Base-by-base conservation (phyloP, 192 early-diverging fungal genomes). In the Dimargaris verticillata region DNA sequence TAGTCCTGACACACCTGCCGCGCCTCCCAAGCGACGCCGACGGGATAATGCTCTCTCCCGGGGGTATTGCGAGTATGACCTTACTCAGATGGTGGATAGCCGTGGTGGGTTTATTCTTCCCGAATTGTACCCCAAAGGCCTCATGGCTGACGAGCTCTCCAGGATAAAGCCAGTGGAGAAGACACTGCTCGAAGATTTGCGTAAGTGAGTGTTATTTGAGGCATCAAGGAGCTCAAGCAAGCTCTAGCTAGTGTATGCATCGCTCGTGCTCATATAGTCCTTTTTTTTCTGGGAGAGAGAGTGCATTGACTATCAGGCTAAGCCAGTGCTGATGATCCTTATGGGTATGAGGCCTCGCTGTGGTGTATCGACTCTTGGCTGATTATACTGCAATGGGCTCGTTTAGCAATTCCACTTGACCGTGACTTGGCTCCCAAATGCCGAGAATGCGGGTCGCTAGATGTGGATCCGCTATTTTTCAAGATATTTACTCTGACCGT, bases 81-180 rank as follows among this genome's bases (percentile, higher is more conserved):
- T 95, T 24, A 80, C 78, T 44, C 82, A 80, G 14, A 89, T 93
- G 83, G 79, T 79, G 38, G 89, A 98, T 68, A 85, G 87, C 15
- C 76, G 76, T 29, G 95, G 88, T 10, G 95, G 95, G 28, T 98
- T 92, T 69, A 66, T 98, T 14, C 62, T 79, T 1, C 64, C 68
- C 5, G 63, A 65, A 0, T 63, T 61, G 3, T 25, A 47, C 1
- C 69, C 70, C 20, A 63, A 64, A 18, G 63, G 70, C 29, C 63
- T 58, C 0, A 61, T 65, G n/a, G 64, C 45, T 28, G 11, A 28
- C 17, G 64, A 0, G 14, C 28, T 26, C 74, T 79, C 18, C 60
- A 67, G 43, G 61, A 66, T 11, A 71, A 78, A 28, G 66, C 48
- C 24, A 64, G 62, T 50, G 65, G 63, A 70, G 44, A 69, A 66